These are phyloP conservation scores for Clonostachys solani DNA, from an alignment of 2,329 filamentous ascomycete species.

Conservation along the genomic window DNA sequence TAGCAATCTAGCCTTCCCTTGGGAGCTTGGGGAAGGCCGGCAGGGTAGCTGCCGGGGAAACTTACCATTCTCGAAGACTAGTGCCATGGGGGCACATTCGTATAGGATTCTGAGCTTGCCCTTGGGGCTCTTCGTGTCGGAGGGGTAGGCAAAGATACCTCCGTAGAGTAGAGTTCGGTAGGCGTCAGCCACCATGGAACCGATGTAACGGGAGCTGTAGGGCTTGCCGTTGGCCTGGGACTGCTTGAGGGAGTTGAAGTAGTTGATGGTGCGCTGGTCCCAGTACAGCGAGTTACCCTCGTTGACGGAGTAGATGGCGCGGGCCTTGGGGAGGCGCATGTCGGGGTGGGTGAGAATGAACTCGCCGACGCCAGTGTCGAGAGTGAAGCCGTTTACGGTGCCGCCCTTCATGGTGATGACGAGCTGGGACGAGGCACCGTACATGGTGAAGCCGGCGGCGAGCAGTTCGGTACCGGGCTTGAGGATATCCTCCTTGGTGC, in stretches of 20 bases:
- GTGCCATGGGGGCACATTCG: conserved; percentile 97
- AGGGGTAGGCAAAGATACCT: conserved; percentile 95
- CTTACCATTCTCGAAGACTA: conserved; percentile 97
- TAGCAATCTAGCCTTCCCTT: conserved; percentile 10
- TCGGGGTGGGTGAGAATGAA: conserved; percentile 97
- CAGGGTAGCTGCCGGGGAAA: conserved; percentile 7
- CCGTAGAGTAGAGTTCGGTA: conserved; percentile 95
- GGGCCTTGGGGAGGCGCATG: conserved; percentile 79
- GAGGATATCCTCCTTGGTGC: conserved; percentile 80
- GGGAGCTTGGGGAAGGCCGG: neutral
- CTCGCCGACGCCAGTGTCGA: conserved; percentile 94
- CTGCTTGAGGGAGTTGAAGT: conserved; percentile 86
- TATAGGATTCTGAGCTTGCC: conserved; percentile 96
- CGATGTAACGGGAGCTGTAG: conserved; percentile 93
- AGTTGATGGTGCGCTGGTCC: conserved; percentile 81
- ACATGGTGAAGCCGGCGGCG: conserved; percentile 99
- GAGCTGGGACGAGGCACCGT: conserved; percentile 92
- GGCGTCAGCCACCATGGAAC: conserved; percentile 96
- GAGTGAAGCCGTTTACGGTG: conserved; percentile 92
- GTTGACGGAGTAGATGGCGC: conserved; percentile 95
- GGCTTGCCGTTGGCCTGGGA: conserved; percentile 75
- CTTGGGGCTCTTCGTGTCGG: conserved; percentile 97
- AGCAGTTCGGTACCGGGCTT: conserved; percentile 87
- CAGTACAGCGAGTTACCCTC: conserved; percentile 98
- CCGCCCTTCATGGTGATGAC: conserved; percentile 96